These are phyloP conservation scores for Candida ortonii DNA, from an alignment of 805 yeast species.

Conservation along the genomic window DNA sequence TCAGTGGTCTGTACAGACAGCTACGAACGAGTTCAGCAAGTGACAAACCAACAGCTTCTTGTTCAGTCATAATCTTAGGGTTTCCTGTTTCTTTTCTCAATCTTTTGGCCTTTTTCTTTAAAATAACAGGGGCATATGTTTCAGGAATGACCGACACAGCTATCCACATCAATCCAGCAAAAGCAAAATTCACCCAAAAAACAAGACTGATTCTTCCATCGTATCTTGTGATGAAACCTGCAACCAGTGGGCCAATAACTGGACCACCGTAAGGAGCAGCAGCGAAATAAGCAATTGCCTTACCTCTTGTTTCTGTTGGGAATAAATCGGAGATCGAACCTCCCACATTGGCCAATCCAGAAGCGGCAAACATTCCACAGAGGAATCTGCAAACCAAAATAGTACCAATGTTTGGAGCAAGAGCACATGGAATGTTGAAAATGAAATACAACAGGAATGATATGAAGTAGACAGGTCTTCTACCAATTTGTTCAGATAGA, in stretches of 20 bases:
- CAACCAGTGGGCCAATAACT: slow-evolving; percentile 81
- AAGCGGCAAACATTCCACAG: slow-evolving; percentile 81
- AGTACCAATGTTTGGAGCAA: slow-evolving; percentile 79
- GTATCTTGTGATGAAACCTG: slow-evolving; percentile 77
- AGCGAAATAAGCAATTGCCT: slow-evolving; percentile 87
- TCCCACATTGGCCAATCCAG: slow-evolving; percentile 84
- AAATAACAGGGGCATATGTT: slow-evolving; percentile 81
- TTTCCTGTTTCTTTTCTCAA: slow-evolving; percentile 80
- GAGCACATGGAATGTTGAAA: slow-evolving; percentile 85
- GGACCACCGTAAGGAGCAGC: slow-evolving; percentile 95
- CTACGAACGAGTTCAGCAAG: slow-evolving; percentile 66
- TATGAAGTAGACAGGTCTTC: slow-evolving; percentile 77
- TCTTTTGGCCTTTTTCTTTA: slow-evolving; percentile 61
- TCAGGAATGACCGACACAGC: slow-evolving; percentile 71
- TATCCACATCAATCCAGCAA: slow-evolving; percentile 83
- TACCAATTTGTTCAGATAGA: slow-evolving; percentile 77
- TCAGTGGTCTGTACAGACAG: slow-evolving; percentile 77
- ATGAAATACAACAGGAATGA: slow-evolving; percentile 72
- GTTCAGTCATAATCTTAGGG: slow-evolving; percentile 84
- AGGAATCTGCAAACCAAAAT: slow-evolving; percentile 78
- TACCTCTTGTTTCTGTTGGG: slow-evolving; percentile 75
- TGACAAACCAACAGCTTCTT: slow-evolving; percentile 77
- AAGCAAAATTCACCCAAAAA: slow-evolving; percentile 91
- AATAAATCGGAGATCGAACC: slow-evolving; percentile 91
- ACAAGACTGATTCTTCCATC: slow-evolving; percentile 67